Evolutionary conservation across 2,329 filamentous ascomycete genomes (phyloP).

Genomic region (Hymenoscyphus occultus): DNA sequence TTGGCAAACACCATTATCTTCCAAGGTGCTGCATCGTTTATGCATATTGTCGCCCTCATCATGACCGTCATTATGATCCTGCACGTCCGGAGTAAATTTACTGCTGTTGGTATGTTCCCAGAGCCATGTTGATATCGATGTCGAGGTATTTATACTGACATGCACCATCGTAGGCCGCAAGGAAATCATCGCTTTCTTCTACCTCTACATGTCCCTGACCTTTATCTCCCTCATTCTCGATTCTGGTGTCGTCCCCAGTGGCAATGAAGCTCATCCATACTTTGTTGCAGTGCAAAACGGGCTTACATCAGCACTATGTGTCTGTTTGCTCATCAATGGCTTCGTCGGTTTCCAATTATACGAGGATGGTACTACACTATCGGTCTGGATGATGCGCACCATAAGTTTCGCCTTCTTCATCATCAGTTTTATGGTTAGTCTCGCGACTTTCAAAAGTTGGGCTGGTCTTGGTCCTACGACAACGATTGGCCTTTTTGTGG

Average conservation of each 20-base stretch:
- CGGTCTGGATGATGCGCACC: slow-evolving; percentile 85
- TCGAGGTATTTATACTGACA: slow-evolving; percentile 5
- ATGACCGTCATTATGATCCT: slow-evolving; percentile 99
- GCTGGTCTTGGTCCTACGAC: slow-evolving; percentile 80
- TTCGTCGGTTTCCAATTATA: slow-evolving; percentile 99
- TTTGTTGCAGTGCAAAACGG: slow-evolving; percentile 87
- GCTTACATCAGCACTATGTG: slow-evolving; percentile 79
- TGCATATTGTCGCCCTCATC: slow-evolving; percentile 83
- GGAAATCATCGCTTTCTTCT: slow-evolving; percentile 87
- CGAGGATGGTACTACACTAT: slow-evolving; percentile 90
- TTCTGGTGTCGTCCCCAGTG: slow-evolving; percentile 84
- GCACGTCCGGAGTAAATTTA: slow-evolving; percentile 96
- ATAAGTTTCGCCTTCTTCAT: slow-evolving; percentile 78
- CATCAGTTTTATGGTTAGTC: slow-evolving; percentile 80
- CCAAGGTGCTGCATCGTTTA: slow-evolving; percentile 83
- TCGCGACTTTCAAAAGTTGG: slow-evolving; percentile 92
- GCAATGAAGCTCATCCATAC: slow-evolving; percentile 78
- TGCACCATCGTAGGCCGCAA: slow-evolving; percentile 49
- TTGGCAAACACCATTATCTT: slow-evolving; percentile 98
- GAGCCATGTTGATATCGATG: not conserved
- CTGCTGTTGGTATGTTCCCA: slow-evolving; percentile 75
- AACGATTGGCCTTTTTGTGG: slow-evolving; percentile 84
- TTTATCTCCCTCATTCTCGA: slow-evolving; percentile 88
- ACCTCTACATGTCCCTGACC: slow-evolving; percentile 88
- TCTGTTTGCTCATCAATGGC: slow-evolving; percentile 89